Evolutionary conservation across 352 stramenopile species (phyloP), one percentile per base, ranked within the genome.

Genomic region (Phytophthora europaea): DNA sequence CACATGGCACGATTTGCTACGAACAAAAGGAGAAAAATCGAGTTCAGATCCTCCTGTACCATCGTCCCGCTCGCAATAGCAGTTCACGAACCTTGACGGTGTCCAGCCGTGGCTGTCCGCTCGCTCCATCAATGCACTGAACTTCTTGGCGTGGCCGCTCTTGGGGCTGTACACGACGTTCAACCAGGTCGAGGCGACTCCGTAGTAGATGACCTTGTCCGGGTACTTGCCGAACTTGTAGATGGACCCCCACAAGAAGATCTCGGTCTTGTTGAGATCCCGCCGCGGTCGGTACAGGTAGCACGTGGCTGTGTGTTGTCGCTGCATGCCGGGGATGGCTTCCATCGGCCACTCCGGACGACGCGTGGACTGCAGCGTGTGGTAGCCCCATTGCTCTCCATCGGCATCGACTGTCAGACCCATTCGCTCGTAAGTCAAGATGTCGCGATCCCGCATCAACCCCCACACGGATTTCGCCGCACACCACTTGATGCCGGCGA

Each of bases 391-490:
- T 52, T 78, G 65, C 22, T 79, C 52, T 0, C 66, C 75, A 8
- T 72, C 53, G 10, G 63, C 65, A 45, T 83, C 75, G 4, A 75
- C 50, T 3, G 75, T 76, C 18, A 68, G 34, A 1, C 72, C 76
- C 65, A 76, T 76, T n/a, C 76, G 76, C 55, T 82, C 76, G 57
- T 82, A 82, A 10, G 65, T 78, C 16, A 82, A 63, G 10, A 75
- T 23, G 53, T 82, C 76, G 6, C 73, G 72, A 36, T 82, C 63
- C 13, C 52, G 31, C 36, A 73, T 65, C 18, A 82, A 54, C 0
- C 76, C 72, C 40, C 68, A 67, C 2, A 61, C 58, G 4, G 60
- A 67, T 43, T 71, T 79, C 7, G 59, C 65, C 9, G 73, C 72
- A 28, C 68, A 76, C 76, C 76, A 82, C 50, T 80, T 78, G 65